A percentile compares a stretch with the other conserved stretches of the same genome.
Evolutionary conservation across 768 basidiomycete genomes (phyloP).

Genomic region (Xerocomellus dryophilus): DNA sequence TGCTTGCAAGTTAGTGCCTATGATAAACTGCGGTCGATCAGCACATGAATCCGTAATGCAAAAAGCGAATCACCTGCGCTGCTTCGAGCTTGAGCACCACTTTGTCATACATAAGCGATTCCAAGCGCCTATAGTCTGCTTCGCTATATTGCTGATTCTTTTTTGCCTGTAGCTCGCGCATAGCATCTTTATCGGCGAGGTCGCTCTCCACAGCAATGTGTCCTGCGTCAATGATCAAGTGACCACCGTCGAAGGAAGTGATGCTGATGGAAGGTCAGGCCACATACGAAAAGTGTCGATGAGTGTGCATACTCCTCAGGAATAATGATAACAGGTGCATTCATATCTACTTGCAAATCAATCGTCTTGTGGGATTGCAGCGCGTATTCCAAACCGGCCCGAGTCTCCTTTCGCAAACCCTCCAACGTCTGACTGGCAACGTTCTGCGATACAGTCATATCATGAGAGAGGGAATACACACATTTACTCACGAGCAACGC

Average conservation of each 20-base stretch:
- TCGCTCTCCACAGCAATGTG: conserved; percentile 93
- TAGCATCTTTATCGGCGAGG: conserved; percentile 77
- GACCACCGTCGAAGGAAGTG: conserved; percentile 70
- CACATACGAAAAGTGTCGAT: conserved; percentile 14
- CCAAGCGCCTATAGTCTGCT: conserved; percentile 80
- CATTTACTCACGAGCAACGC: conserved; percentile 69
- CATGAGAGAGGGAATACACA: background rate
- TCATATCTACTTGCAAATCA: conserved; percentile 94
- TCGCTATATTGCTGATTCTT: conserved; percentile 81
- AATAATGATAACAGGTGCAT: conserved; percentile 94
- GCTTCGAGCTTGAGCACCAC: conserved; percentile 77
- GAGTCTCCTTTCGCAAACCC: conserved; percentile 88
- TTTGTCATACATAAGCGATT: conserved; percentile 95
- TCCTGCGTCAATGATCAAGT: conserved; percentile 92
- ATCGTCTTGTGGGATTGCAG: conserved; percentile 92
- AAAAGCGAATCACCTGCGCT: conserved; percentile 67
- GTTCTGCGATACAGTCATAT: conserved; percentile 46
- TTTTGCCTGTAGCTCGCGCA: conserved; percentile 77
- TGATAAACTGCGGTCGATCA: conserved; percentile 62
- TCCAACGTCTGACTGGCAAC: conserved; percentile 93
- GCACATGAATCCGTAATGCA: background rate
- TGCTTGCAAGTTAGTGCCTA: conserved; percentile 78
- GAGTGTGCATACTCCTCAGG: conserved; percentile 73
- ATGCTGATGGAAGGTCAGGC: conserved; percentile 49
- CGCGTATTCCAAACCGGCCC: conserved; percentile 91